These are phyloP conservation scores for Colletotrichum echinochloae DNA, from an alignment of 2,329 filamentous ascomycete genomes.

Conservation along the genomic window DNA sequence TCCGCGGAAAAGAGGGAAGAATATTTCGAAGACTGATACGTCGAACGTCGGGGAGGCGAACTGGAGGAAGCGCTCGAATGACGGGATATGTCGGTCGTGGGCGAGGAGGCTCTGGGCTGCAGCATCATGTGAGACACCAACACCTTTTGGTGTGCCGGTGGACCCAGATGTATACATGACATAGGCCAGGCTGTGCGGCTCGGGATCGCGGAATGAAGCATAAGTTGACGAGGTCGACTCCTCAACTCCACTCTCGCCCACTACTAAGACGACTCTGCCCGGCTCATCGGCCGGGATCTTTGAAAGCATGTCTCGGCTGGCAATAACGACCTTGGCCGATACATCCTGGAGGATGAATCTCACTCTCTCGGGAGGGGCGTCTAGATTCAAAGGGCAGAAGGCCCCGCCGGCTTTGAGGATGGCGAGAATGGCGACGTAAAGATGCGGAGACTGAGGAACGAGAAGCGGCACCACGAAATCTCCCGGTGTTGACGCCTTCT, in stretches of 20 bases:
- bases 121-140: constrained; percentile 82
- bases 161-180: constrained; percentile 95
- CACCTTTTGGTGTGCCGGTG: constrained; percentile 89
- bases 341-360: constrained; percentile 86
- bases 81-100: constrained; percentile 81
- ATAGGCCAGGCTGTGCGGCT: constrained; percentile 73
- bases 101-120: constrained; percentile 85
- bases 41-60: constrained; percentile 95
- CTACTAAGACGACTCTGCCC: constrained; percentile 51
- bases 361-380: constrained; percentile 81
- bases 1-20: constrained; percentile 84
- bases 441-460: constrained; percentile 78
- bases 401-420: constrained; percentile 85
- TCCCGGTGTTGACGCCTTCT: not conserved
- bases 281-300: constrained; percentile 52
- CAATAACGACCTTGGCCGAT: constrained; percentile 75
- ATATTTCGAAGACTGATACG: constrained; percentile 94
- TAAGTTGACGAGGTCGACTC: not conserved
- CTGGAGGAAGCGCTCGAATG: constrained; percentile 84
- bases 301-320: constrained; percentile 61
- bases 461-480: constrained; percentile 76
- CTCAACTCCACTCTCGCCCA: constrained; percentile 45
- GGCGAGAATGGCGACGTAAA: constrained; percentile 83
- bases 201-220: not conserved
- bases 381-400: constrained; percentile 86